Conservation (phyloP, 2,329 filamentous ascomycete genomes). For the Aspergillus melleus region DNA sequence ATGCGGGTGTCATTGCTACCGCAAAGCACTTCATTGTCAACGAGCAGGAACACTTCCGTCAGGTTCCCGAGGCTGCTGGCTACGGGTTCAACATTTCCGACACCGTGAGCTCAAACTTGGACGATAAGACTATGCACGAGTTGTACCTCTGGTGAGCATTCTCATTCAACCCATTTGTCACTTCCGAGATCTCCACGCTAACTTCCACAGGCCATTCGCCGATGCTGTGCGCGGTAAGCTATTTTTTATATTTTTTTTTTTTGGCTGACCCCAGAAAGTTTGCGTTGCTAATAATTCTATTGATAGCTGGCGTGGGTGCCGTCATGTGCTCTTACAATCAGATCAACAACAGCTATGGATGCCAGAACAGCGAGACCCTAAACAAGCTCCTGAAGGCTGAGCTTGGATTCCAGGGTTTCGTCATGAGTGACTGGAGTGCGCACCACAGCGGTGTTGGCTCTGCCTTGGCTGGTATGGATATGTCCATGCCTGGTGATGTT, state of each 20-base stretch:
- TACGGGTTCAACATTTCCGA: constrained; percentile 66
- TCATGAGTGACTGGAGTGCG: constrained; percentile 73
- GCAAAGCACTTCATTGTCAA: constrained; percentile 76
- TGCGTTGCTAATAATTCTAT: background rate
- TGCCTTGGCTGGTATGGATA: constrained; percentile 71
- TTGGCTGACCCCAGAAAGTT: background rate
- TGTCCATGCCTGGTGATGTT: constrained; percentile 84
- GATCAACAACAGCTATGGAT: constrained; percentile 68
- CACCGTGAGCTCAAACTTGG: constrained; percentile 60
- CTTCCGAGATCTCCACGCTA: background rate
- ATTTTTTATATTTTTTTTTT: too few relatives aligned
- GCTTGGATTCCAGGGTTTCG: constrained; percentile 73
- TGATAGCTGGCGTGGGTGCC: constrained; percentile 59
- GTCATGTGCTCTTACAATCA: constrained; percentile 76
- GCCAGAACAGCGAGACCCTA: constrained; percentile 62
- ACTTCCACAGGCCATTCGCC: constrained; percentile 57
- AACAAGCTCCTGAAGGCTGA: constrained; percentile 68
- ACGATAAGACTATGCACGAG: constrained; percentile 65
- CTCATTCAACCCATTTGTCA: background rate
- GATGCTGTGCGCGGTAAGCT: constrained; percentile 56
- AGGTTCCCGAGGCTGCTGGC: constrained; percentile 57
- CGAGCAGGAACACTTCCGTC: constrained; percentile 73
- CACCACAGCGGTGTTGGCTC: constrained; percentile 70
- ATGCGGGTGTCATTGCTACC: constrained; percentile 78
- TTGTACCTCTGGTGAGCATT: constrained; percentile 56